Evolutionary conservation across 129 eudicot species (phyloP).

Genomic region (Artemisia annua): DNA sequence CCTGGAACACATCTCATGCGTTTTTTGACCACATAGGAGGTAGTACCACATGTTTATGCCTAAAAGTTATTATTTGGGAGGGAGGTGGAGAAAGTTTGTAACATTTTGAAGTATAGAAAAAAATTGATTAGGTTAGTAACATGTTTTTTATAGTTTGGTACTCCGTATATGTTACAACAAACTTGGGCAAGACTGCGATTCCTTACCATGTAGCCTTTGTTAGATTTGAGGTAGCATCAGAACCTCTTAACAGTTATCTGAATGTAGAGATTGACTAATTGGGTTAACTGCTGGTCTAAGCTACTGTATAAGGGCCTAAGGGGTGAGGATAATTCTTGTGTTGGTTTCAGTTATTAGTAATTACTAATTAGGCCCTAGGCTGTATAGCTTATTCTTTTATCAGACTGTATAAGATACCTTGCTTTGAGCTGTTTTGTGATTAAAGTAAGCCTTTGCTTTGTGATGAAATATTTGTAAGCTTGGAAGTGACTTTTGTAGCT

Average conservation of each 20-base stretch:
- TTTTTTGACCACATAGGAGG: not conserved
- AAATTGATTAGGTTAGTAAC: not conserved
- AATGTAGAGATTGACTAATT: not conserved
- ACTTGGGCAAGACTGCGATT: not conserved
- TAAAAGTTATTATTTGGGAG: not conserved
- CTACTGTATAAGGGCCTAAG: no score
- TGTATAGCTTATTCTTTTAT: not conserved
- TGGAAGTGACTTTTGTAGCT: no score
- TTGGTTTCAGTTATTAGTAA: no score
- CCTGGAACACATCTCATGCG: not conserved
- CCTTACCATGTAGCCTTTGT: not conserved
- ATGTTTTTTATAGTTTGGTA: not conserved
- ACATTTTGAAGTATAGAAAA: not conserved
- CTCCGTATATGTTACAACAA: not conserved
- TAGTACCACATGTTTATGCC: not conserved
- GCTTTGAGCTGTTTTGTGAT: not conserved
- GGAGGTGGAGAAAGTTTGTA: not conserved
- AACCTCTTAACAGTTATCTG: constrained; percentile 1
- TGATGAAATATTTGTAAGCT: not conserved
- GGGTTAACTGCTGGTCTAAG: not conserved
- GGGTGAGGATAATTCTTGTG: no score
- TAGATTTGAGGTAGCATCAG: not conserved
- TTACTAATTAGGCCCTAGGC: not conserved
- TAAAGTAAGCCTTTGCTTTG: not conserved
- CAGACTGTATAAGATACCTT: not conserved